Conservation (phyloP, 768 basidiomycete genomes). For the Lyophyllum atratum region DNA sequence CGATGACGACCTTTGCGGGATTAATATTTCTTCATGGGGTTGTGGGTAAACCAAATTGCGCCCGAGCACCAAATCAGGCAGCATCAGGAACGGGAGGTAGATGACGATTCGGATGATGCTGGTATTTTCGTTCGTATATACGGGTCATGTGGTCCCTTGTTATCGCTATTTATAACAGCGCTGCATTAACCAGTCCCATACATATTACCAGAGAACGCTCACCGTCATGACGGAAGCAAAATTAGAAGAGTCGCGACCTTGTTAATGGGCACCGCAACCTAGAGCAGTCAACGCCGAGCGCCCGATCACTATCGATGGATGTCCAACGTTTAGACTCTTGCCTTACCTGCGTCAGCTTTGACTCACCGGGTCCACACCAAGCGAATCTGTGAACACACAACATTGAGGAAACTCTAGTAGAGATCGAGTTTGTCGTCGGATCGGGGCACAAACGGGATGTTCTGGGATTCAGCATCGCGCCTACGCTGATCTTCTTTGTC, state of each 20-base stretch:
- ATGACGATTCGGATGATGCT: background rate
- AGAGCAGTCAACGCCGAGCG: no score
- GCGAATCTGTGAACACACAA: background rate
- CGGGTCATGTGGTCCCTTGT: background rate
- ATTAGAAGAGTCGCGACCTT: background rate
- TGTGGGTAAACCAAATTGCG: background rate
- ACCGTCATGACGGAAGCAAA: background rate
- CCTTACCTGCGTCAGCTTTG: background rate
- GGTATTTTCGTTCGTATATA: background rate
- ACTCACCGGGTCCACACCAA: background rate
- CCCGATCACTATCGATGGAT: no score
- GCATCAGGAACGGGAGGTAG: background rate
- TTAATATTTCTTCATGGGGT: background rate
- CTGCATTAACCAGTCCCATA: background rate
- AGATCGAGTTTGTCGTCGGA: constrained; percentile 67
- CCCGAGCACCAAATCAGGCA: no score
- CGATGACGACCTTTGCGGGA: background rate
- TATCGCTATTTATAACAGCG: background rate
- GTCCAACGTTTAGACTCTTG: no score
- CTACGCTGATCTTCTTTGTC: constrained; percentile 67
- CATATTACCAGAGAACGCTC: background rate
- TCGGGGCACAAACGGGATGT: constrained; percentile 59
- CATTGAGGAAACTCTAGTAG: constrained; percentile 38
- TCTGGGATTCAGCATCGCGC: constrained; percentile 57
- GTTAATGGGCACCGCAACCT: no score